Percentiles rank a stretch among this genome's conserved stretches.
These are phyloP conservation scores for Boechera retrofracta DNA, from an alignment of 345 rosid genomes.

Conservation along the genomic window DNA sequence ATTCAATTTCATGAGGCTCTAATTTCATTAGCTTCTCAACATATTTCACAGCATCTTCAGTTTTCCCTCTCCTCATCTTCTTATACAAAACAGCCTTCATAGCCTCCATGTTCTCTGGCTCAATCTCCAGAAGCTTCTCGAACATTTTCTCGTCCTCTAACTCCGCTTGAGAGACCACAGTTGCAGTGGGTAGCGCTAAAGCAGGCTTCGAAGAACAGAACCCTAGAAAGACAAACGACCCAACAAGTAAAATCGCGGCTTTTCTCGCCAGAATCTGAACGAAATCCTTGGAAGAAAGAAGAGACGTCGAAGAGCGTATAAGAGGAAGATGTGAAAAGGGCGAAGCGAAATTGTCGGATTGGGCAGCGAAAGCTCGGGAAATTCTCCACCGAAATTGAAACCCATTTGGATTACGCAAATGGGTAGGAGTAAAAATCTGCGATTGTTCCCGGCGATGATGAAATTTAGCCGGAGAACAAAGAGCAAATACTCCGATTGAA, in stretches of 20 bases:
- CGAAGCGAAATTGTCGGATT: slow-evolving; percentile 16
- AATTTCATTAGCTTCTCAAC: slow-evolving; percentile 66
- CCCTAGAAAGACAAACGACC: slow-evolving; percentile 63
- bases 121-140: slow-evolving; percentile 71
- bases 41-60: slow-evolving; percentile 64
- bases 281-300: slow-evolving; percentile 37
- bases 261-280: slow-evolving; percentile 48
- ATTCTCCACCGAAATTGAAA: slow-evolving; percentile 31
- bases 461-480: slow-evolving; percentile 34
- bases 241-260: slow-evolving; percentile 57
- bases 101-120: slow-evolving; percentile 71
- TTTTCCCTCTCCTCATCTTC: slow-evolving; percentile 82
- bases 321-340: slow-evolving; percentile 41
- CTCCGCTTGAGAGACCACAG: slow-evolving; percentile 44
- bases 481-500: slow-evolving; percentile 28
- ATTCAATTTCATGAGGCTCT: slow-evolving; percentile 78
- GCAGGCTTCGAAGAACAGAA: slow-evolving; percentile 52
- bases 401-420: slow-evolving; percentile 20
- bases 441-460: slow-evolving; percentile 37
- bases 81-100: slow-evolving; percentile 69
- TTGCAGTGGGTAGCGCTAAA: slow-evolving; percentile 52
- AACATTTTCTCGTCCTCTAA: slow-evolving; percentile 59
- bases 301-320: slow-evolving; percentile 17
- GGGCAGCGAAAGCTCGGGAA: slow-evolving; percentile 37
- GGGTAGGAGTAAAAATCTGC: slow-evolving; percentile 14